Base-by-base conservation (phyloP, 192 early-diverging fungal species). In the Gonapodya prolifera region DNA sequence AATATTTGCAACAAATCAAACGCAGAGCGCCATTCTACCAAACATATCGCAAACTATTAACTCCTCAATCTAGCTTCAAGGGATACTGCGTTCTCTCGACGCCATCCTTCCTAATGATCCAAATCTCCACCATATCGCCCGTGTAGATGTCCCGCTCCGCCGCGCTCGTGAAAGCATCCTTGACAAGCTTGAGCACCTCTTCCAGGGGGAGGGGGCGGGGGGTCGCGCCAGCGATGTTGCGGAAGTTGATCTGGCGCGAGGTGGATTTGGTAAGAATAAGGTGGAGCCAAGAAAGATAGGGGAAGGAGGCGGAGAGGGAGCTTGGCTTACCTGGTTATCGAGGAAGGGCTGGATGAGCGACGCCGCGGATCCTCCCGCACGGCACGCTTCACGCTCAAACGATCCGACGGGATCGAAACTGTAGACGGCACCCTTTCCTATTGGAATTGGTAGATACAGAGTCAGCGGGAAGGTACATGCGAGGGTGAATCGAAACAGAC, bases 101-200 rank as follows among this genome's bases (percentile, higher is more conserved):
- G 34, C 93, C 94, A 16, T 87, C 88, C 79, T 83, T 88, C 69
- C 87, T 92, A 75, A 99, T 91, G 34, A 94, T 86, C 84, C 92
- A 96, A 79, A 98, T 91, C 78, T 99, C 94, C 13, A 98, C 85
- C 81, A 86, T 90, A 84, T 99, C 98, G 78, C 98, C 98, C 29
- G 98, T 99, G 83, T 98, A 91, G 74, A 98, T 99, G 82, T 99
- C 96, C 76, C 98, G 94, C 87, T 99, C 98, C 0, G 98, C 92
- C 23, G 96, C 96, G 33, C 92, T 90, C 1, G 93, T 95, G 81
- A 99, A 99, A 2, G 96, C 93, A 80, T 99, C 98, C 81, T 96
- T 97, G 35, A 92, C 89, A 73, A 99, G 89, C 35, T 89, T 83
- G 31, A 92, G 71, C 1, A 91, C 95, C 78, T 87, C 77, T 0